Evolutionary conservation across 805 yeast genomes (phyloP).

Genomic region (Cyberlindnera bimundalis): DNA sequence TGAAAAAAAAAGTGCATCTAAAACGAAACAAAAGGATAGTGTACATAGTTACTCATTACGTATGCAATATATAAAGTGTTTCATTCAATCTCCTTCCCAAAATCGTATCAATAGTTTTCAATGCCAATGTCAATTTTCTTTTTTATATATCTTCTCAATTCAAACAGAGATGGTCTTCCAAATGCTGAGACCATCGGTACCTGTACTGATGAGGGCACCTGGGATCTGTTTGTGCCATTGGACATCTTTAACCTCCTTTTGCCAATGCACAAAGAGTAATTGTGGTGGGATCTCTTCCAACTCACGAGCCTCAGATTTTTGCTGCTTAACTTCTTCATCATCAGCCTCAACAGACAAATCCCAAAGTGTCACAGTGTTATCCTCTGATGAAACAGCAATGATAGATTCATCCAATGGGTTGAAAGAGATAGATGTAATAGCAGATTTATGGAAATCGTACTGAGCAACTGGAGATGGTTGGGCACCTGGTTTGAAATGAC

Average conservation of each 20-base stretch:
- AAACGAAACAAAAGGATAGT: too few species aligned
- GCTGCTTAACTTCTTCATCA: slow-evolving; percentile 92
- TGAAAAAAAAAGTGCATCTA: too few species aligned
- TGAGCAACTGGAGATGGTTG: slow-evolving; percentile 79
- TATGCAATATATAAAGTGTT: background rate
- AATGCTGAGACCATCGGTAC: slow-evolving; percentile 88
- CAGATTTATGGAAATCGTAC: slow-evolving; percentile 90
- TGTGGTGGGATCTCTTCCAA: slow-evolving; percentile 93
- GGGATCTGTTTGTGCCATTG: slow-evolving; percentile 98
- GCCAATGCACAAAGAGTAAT: slow-evolving; percentile 96
- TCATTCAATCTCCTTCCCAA: background rate
- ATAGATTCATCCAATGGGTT: slow-evolving; percentile 95
- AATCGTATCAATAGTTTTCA: too few species aligned
- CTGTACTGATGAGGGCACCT: slow-evolving; percentile 91
- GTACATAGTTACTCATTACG: background rate
- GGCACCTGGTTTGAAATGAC: slow-evolving; percentile 64
- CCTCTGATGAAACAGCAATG: slow-evolving; percentile 93
- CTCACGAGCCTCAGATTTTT: slow-evolving; percentile 72
- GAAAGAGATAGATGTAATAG: slow-evolving; percentile 90
- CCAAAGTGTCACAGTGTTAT: slow-evolving; percentile 96
- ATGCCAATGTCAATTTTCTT: background rate
- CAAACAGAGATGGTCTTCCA: slow-evolving; percentile 96
- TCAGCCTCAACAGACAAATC: slow-evolving; percentile 98
- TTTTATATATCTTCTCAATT: background rate
- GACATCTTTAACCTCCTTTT: slow-evolving; percentile 93